Evolutionary conservation across 805 yeast species (phyloP).

Genomic region (Candida incommunis): DNA sequence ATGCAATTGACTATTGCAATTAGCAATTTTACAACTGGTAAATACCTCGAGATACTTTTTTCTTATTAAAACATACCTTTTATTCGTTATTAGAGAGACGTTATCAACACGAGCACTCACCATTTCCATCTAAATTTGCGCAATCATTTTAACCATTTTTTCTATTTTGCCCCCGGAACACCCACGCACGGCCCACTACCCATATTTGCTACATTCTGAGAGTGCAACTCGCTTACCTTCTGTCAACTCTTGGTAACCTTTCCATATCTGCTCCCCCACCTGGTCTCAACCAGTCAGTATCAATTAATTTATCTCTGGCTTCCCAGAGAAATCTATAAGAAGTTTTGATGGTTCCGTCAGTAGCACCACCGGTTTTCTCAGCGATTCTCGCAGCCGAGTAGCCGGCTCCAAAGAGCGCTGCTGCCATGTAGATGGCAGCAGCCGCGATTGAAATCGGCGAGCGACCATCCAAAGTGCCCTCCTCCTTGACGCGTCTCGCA

Average conservation of each 20-base stretch:
- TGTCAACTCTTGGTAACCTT: conserved; percentile 22
- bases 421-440: conserved; percentile 89
- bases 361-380: conserved; percentile 89
- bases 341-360: conserved; percentile 94
- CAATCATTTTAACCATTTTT: no score
- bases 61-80: no score
- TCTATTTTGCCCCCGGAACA: no score
- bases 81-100: no score
- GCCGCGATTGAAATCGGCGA: conserved; percentile 97
- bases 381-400: conserved; percentile 70
- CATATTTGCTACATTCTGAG: no score
- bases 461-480: conserved; percentile 89
- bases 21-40: no score
- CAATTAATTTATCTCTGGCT: conserved; percentile 57
- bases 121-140: no score
- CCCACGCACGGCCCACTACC: no score
- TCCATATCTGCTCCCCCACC: conserved; percentile 49
- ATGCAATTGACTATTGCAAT: no score
- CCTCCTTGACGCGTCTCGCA: conserved; percentile 78
- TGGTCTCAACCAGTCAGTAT: conserved; percentile 55
- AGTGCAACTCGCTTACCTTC: no score
- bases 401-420: conserved; percentile 69
- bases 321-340: conserved; percentile 73
- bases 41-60: no score
- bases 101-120: no score